Percentiles rank a stretch among this genome's conserved stretches.
Conservation (phyloP, 345 rosid species). For the Cardamine chenopodiifolia region DNA sequence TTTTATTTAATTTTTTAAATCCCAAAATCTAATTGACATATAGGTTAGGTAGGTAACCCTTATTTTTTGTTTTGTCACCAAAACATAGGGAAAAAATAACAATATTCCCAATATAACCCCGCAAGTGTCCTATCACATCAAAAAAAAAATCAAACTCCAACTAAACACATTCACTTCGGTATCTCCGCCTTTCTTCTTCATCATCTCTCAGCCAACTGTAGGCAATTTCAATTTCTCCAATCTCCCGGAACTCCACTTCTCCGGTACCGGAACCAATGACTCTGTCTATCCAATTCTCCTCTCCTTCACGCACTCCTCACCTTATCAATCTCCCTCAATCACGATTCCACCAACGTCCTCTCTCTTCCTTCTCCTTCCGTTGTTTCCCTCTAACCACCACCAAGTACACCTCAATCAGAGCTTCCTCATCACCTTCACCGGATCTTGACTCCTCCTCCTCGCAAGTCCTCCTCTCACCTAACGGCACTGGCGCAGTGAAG, state of each 20-base stretch:
- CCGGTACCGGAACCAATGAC: slow-evolving; percentile 55
- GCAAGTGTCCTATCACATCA: background rate
- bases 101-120: background rate
- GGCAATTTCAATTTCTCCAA: slow-evolving; percentile 16
- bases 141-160: background rate
- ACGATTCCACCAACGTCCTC: slow-evolving; percentile 35
- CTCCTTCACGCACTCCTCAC: slow-evolving; percentile 50
- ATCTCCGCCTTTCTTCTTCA: slow-evolving; percentile 39
- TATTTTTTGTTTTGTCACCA: too few species aligned
- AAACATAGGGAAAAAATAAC: too few species aligned
- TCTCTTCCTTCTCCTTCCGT: slow-evolving; percentile 45
- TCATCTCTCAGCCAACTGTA: slow-evolving; percentile 3
- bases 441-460: slow-evolving; percentile 53
- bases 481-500: slow-evolving; percentile 48
- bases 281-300: slow-evolving; percentile 64
- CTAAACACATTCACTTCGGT: slow-evolving; percentile 25
- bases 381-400: slow-evolving; percentile 38
- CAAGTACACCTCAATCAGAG: slow-evolving; percentile 51
- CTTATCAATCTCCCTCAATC: slow-evolving; percentile 44
- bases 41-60: too few species aligned
- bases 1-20: too few species aligned
- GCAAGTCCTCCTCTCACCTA: slow-evolving; percentile 54
- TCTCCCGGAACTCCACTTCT: background rate
- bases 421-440: slow-evolving; percentile 47
- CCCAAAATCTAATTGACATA: too few species aligned